These are phyloP conservation scores for Cercospora sp. DNA, from an alignment of 2,329 filamentous ascomycete species.

Conservation along the genomic window DNA sequence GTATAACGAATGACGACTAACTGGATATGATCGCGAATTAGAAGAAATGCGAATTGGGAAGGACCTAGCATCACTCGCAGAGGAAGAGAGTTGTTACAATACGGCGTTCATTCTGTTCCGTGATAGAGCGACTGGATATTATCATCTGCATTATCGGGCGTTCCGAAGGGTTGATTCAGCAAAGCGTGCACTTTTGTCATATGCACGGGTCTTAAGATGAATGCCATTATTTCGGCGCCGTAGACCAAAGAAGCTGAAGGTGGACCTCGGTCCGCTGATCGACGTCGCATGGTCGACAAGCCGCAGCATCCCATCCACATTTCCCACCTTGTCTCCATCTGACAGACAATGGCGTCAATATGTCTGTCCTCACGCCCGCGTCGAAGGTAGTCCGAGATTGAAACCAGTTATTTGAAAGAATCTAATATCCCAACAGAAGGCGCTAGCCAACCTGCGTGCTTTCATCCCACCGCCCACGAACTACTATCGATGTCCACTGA, in stretches of 20 bases:
- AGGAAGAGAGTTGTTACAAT: background rate
- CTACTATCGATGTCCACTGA: conserved; percentile 58
- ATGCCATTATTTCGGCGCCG: conserved; percentile 8
- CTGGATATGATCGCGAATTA: background rate
- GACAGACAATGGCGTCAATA: conserved; percentile 29
- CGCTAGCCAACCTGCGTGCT: conserved; percentile 56
- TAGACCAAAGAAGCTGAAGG: background rate
- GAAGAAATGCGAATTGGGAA: background rate
- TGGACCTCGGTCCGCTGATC: conserved; percentile 19
- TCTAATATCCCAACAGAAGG: conserved; percentile 36
- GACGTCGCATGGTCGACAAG: conserved; percentile 13
- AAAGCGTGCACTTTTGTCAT: background rate
- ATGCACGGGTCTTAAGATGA: background rate
- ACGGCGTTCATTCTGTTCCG: background rate
- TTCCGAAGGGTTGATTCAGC: background rate
- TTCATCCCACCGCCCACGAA: conserved; percentile 59
- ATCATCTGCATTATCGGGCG: background rate
- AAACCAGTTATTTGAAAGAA: background rate
- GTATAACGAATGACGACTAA: background rate
- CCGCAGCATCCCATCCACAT: background rate
- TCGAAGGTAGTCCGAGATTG: conserved; percentile 30
- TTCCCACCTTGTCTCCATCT: conserved; percentile 6
- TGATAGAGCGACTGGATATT: background rate
- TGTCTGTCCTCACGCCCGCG: conserved; percentile 38
- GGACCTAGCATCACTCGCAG: background rate